Evolutionary conservation across 345 rosid species (phyloP), one percentile per base, ranked within the genome.

Genomic region (Salix koriyanagi): DNA sequence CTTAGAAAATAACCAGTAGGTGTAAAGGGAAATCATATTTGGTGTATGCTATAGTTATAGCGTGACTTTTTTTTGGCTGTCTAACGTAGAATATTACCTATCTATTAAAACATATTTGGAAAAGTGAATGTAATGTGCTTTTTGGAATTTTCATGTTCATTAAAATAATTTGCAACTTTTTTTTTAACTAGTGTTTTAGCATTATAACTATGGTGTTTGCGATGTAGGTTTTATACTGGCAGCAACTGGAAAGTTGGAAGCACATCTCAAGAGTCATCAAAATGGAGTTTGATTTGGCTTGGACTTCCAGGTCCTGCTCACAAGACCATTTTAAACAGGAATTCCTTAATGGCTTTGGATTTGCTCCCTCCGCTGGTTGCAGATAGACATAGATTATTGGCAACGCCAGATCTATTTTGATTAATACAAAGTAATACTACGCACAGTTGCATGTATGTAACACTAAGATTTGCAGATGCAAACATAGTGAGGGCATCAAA

Each of bases 171-270:
- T 39, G 23, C 23, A 18, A 23, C 13, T 9, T 15, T 41, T 9
- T 9, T 73, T 25, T 19, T 70, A 26, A 18, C 25, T 54, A 21
- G 16, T 67, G 25, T 65, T 71, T 39, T 21, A 2, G 19, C 9
- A 48, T 21, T 71, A 4, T 42, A 9, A 46, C 54, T 3, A 18
- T 69, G 41, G 39, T 69, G 14, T 76, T 77, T 70, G 79, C 62
- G 54, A 67, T 84, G 77, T 82, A 94, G 98, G 98, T 75, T 84
- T 94, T 71, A 87, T 94, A 77, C 76, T 90, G 86, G 93, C 98
- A 26, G 94, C 98, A 39, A 87, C 83, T 50, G 88, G 87, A 75
- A 81, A 90, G 80, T 86, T 91, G 86, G 90, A 90, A 76, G 80
- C 87, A 48, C 85, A 89, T 87, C 81, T 88, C 50, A 74, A 77